Percentiles rank a stretch among this genome's conserved stretches.
Evolutionary conservation across 2,329 filamentous ascomycete species (phyloP).

Genomic region (Phoma sp.): DNA sequence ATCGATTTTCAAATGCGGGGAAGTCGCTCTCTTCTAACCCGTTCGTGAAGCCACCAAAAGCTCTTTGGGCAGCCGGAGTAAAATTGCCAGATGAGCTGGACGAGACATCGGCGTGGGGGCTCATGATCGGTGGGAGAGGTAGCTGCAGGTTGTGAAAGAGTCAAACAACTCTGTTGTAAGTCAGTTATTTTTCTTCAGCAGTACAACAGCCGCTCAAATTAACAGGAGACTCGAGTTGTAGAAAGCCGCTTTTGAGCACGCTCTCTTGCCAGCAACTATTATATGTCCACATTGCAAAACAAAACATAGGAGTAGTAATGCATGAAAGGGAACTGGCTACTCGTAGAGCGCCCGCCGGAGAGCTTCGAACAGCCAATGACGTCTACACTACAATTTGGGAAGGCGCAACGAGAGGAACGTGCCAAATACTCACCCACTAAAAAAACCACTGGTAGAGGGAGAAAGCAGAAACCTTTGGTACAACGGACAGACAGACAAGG

Average conservation of each 20-base stretch:
- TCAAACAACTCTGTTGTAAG: slow-evolving; percentile 2
- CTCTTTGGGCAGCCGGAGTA: slow-evolving; percentile 32
- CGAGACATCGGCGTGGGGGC: slow-evolving; percentile 43
- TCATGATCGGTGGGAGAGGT: slow-evolving; percentile 30
- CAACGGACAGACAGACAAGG: slow-evolving; percentile 3
- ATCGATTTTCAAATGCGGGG: slow-evolving; percentile 43
- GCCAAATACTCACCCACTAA: slow-evolving; percentile 9
- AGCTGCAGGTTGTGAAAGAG: not conserved
- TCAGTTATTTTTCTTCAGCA: slow-evolving; percentile 2
- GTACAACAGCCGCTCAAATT: not conserved
- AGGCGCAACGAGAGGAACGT: slow-evolving; percentile 1
- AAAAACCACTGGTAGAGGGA: slow-evolving; percentile 2
- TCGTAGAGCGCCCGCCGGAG: not conserved
- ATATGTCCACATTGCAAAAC: not conserved
- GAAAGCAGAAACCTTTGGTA: slow-evolving; percentile 1
- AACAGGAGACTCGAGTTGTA: not conserved
- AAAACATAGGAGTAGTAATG: slow-evolving; percentile 13
- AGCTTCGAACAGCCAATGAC: slow-evolving; percentile 22
- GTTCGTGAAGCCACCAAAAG: slow-evolving; percentile 39
- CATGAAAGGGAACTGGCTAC: slow-evolving; percentile 11
- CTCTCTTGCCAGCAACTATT: not conserved
- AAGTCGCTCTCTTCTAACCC: slow-evolving; percentile 38
- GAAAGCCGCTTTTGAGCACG: not conserved
- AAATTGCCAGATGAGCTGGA: slow-evolving; percentile 22
- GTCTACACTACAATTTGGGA: slow-evolving; percentile 26